These are phyloP conservation scores for Oryza rufipogon DNA, from an alignment of 176 grass and related monocot genomes.

Conservation along the genomic window DNA sequence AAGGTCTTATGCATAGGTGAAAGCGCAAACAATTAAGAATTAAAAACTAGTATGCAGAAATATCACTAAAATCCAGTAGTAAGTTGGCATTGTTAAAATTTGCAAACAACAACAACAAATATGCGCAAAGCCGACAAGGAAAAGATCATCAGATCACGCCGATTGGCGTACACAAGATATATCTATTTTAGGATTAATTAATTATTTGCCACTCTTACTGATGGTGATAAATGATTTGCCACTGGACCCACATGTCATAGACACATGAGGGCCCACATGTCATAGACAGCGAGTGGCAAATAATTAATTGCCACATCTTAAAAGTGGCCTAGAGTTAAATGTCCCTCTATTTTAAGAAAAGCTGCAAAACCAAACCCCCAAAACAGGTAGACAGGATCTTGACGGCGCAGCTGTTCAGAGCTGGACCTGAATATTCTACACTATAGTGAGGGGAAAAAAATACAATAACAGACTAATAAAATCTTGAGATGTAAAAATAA, in stretches of 20 bases:
- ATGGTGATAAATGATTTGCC: too few relatives aligned
- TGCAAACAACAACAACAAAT: conserved; percentile 3
- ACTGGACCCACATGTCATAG: too few relatives aligned
- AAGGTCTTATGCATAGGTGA: not conserved
- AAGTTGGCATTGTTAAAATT: not conserved
- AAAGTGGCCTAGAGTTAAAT: too few relatives aligned
- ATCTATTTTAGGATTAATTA: not conserved
- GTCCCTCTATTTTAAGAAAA: conserved; percentile 20
- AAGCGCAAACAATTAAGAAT: conserved; percentile 6
- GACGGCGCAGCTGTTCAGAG: not conserved
- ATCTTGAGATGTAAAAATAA: not conserved
- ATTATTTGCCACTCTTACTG: too few relatives aligned
- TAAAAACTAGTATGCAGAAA: conserved; percentile 2
- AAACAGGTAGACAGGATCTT: conserved; percentile 27
- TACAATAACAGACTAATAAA: conserved; percentile 2
- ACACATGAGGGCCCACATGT: too few relatives aligned
- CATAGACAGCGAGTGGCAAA: too few relatives aligned
- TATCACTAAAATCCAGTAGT: conserved; percentile 3
- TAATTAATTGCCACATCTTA: too few relatives aligned
- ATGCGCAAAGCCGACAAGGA: conserved; percentile 12
- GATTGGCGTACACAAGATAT: not conserved
- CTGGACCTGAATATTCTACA: conserved; percentile 8
- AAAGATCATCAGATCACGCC: conserved; percentile 3
- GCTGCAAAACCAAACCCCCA: conserved; percentile 20
- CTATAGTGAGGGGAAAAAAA: not conserved